Conservation (phyloP, 805 yeast species). For the Metschnikowia shivogae region DNA sequence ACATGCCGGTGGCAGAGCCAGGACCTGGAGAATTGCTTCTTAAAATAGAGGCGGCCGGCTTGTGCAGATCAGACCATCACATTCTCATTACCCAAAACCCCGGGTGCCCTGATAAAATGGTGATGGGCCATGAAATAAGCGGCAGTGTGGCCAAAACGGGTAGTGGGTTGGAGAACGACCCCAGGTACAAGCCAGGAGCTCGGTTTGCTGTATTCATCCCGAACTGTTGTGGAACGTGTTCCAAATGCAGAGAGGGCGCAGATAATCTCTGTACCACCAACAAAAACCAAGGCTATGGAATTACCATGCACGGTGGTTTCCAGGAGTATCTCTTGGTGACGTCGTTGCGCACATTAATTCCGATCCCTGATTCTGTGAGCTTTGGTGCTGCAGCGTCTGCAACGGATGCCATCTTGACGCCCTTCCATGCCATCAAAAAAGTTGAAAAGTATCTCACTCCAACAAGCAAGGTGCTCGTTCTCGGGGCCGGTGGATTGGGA, state of each 20-base stretch:
- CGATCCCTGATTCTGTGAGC: conserved; percentile 37
- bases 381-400: conserved; percentile 40
- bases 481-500: conserved; percentile 44
- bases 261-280: conserved; percentile 29
- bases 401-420: conserved; percentile 41
- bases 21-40: conserved; percentile 27
- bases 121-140: conserved; percentile 46
- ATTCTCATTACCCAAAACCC: conserved; percentile 21
- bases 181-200: conserved; percentile 25
- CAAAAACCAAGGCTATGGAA: conserved; percentile 27
- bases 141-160: conserved; percentile 36
- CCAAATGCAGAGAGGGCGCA: conserved; percentile 30
- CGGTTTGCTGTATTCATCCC: conserved; percentile 29
- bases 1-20: conserved; percentile 31
- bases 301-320: conserved; percentile 39
- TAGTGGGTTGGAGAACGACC: conserved; percentile 18
- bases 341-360: conserved; percentile 33
- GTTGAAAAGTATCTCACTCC: conserved; percentile 29
- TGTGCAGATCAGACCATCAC: conserved; percentile 43
- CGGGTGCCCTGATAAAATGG: conserved; percentile 25
- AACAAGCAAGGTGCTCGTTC: conserved; percentile 32
- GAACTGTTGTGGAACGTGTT: conserved; percentile 34
- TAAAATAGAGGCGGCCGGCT: conserved; percentile 41
- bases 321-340: conserved; percentile 35
- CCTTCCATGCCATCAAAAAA: conserved; percentile 39